Base-by-base conservation (phyloP, 2,329 filamentous ascomycete genomes). In the Ampelomyces quisqualis region DNA sequence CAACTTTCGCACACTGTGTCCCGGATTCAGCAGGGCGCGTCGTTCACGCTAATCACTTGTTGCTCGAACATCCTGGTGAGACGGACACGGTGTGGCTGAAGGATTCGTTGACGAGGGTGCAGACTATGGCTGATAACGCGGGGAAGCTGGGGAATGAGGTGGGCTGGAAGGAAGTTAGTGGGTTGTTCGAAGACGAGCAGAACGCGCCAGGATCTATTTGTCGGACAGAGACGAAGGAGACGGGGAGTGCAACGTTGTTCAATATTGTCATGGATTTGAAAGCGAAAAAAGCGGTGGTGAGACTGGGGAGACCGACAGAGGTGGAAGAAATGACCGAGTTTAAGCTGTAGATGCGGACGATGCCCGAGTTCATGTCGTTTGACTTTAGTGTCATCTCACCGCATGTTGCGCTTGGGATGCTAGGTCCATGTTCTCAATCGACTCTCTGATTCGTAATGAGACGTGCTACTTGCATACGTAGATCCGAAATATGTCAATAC, bases 31-130 rank as follows among this genome's bases (percentile, higher is more conserved):
- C 33, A 1, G 57, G 63, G 1, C 57, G 68, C 7, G 55, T 74
- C 1, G 67, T 71, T 9, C 72, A 76, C 45, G 55, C 71, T 1
- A 75, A 76, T 36, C 73, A 75, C 34, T 64, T 70, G 13, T 41
- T 76, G 7, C 37, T 54, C 0, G 53, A 64, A n/a, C 72, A 75
- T 34, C 47, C 51, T 0, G 53, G 65, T 0, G 67, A 71, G 11
- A 45, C 49, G 2, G 73, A 75, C 47, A 69, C 65, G 3, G 56
- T 69, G 10, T 74, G 70, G 67, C 47, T 74, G 33, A 57, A 60
- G n/a, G 72, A 74, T 47, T 73, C 70, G 14, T 45, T 54, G 1
- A 55, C 55, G 11, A 54, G 73, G 7, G 49, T 71, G 4, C 39
- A 49, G 13, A 64, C 69, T 3, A 73, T 75, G 53, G 54, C 61